Evolutionary conservation across 2,329 filamentous ascomycete genomes (phyloP).

Genomic region (Cladosporium sphaerospermum): DNA sequence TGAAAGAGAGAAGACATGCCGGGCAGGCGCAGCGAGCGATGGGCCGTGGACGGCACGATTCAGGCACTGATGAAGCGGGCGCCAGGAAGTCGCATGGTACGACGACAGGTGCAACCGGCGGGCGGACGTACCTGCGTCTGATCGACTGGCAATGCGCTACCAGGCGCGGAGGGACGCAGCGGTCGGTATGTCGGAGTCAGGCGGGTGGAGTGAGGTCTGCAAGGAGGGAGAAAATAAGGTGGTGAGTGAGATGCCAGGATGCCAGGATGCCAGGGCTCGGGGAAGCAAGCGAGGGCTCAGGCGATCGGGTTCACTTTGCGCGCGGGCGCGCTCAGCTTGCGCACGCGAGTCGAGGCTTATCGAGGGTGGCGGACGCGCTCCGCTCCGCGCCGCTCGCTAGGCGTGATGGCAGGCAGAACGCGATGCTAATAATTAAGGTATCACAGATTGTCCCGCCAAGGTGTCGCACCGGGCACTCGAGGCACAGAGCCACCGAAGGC

Average conservation of each 20-base stretch:
- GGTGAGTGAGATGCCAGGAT: not conserved
- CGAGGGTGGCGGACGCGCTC: no score
- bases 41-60: not conserved
- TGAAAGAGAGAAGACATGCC: conserved; percentile 15
- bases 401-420: not conserved
- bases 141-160: not conserved
- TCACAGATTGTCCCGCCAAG: not conserved
- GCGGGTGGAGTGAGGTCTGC: not conserved
- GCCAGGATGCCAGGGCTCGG: no score
- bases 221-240: not conserved
- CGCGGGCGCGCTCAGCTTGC: no score
- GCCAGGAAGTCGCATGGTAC: conserved; percentile 8
- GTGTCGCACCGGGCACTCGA: not conserved
- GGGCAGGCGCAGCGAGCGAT: not conserved
- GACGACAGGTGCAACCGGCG: conserved; percentile 3
- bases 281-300: no score
- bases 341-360: no score
- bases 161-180: not conserved
- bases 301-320: no score
- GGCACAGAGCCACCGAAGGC: not conserved
- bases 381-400: no score
- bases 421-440: not conserved
- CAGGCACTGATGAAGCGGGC: not conserved
- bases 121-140: conserved; percentile 7
- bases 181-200: not conserved